Base-by-base conservation (phyloP, 495 filamentous ascomycete genomes). In the Penicillium chermesinum region DNA sequence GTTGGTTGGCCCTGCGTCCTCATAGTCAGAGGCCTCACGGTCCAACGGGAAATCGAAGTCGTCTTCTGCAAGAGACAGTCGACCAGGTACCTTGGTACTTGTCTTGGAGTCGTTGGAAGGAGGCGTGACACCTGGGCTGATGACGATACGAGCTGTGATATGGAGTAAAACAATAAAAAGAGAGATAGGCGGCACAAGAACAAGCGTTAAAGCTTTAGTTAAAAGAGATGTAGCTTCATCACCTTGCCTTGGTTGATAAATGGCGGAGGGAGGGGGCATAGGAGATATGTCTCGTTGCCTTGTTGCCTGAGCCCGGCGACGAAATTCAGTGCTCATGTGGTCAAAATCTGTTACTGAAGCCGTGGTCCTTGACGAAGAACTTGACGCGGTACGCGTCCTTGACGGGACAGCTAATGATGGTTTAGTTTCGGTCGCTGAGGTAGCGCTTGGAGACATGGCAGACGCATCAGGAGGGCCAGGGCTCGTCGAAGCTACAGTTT, bases 111-210 rank as follows among this genome's bases (percentile, higher is more conserved):
- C 53, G 2, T 47, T 49, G 8, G 48, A 25, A 6, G 57, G 46
- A 12, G 59, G 52, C 32, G 52, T 63, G 35, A 55, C 36, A 20
- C 50, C 56, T 2, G 69, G 65, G 3, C 82, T 86, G 16, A 83
- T 78, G 0, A 80, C 76, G 50, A 94, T 87, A 32, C 78, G 80
- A 0, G 86, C 82, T 2, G 89, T 87, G 21, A 95, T 86, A 41
- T 80, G 80, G 7, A 95, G 74, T 73, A 95, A 87, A 34, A 93
- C 66, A 7, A 80, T 73, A 30, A 95, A 74, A 7, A 95, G 75
- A 49, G 87, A 79, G 17, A 82, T 76, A 0, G 89, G 88, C 7
- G 89, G 88, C 0, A 85, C 78, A 19, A 94, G 67, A 1, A 94
- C 71, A 3, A 93, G 72, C 15, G 86, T 79, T 59, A 80, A 83